phyloP scores from a whole-genome alignment of 352 stramenopile species.

The Phytophthora ramorum region DNA sequence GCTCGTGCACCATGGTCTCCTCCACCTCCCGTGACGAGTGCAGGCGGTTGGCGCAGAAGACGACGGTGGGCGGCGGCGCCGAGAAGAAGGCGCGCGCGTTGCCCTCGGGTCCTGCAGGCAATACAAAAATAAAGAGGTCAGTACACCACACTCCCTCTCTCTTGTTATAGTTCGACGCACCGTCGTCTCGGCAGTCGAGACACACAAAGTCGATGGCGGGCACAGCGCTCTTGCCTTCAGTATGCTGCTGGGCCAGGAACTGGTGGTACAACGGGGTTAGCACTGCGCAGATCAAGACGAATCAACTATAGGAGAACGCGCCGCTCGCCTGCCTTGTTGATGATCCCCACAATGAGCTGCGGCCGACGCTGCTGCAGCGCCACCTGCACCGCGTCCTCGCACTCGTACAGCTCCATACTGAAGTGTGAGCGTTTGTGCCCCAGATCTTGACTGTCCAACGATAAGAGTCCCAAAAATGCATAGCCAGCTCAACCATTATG shows the following conservation, averaged over 20 bases:
- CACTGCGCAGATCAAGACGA: background rate
- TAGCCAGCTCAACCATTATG: background rate
- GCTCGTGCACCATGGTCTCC: conserved; percentile 86
- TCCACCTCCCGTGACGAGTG: conserved; percentile 77
- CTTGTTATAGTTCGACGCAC: conserved; percentile 25
- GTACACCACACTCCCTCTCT: background rate
- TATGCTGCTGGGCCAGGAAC: conserved; percentile 56
- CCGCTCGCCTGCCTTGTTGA: conserved; percentile 68
- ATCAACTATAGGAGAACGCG: conserved; percentile 9
- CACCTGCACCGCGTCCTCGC: conserved; percentile 79
- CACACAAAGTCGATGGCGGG: conserved; percentile 76
- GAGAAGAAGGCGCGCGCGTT: conserved; percentile 86
- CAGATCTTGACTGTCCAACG: conserved; percentile 14
- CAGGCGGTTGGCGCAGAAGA: conserved; percentile 85
- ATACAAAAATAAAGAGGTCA: conserved; percentile 3
- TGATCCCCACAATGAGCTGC: conserved; percentile 71
- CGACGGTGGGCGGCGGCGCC: conserved; percentile 77
- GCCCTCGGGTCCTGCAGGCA: conserved; percentile 64
- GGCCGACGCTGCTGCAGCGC: conserved; percentile 77
- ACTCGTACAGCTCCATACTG: conserved; percentile 78
- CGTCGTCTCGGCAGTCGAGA: conserved; percentile 77
- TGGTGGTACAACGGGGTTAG: conserved; percentile 16
- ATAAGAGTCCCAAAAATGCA: conserved; percentile 5
- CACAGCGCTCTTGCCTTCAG: conserved; percentile 28
- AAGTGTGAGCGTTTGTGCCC: background rate